phyloP scores from a whole-genome alignment of 257 asterid genomes.

The Plantago ovata region DNA sequence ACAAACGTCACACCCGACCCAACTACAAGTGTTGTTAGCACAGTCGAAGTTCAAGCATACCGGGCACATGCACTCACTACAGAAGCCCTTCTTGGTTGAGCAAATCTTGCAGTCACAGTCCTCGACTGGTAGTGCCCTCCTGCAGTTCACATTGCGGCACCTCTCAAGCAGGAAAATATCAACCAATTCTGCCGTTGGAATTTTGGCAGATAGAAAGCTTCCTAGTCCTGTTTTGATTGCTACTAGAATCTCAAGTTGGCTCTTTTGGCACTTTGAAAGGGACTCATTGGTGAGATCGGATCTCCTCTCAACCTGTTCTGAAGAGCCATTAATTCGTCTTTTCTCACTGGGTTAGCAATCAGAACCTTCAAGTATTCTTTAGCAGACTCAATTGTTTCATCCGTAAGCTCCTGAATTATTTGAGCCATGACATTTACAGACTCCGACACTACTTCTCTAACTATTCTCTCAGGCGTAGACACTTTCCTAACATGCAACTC shows the following conservation, averaged over 20 bases:
- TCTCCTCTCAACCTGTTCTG: conserved; percentile 73
- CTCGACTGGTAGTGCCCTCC: conserved; percentile 65
- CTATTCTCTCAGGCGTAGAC: conserved; percentile 65
- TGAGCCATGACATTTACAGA: conserved; percentile 64
- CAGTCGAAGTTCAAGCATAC: conserved; percentile 83
- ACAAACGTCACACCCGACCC: conserved; percentile 94
- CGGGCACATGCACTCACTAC: conserved; percentile 94
- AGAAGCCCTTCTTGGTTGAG: conserved; percentile 71
- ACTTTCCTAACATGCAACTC: conserved; percentile 39
- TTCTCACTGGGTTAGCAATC: conserved; percentile 48
- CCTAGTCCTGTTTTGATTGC: conserved; percentile 66
- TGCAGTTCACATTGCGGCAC: conserved; percentile 75
- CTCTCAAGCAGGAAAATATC: conserved; percentile 74
- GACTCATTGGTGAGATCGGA: conserved; percentile 69
- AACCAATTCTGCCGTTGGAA: conserved; percentile 53
- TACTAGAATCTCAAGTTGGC: conserved; percentile 68
- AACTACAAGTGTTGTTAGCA: conserved; percentile 81
- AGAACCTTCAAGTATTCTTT: conserved; percentile 58
- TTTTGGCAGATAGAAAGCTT: conserved; percentile 47
- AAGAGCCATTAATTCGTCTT: conserved; percentile 49
- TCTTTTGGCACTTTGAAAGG: conserved; percentile 67
- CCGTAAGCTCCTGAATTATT: conserved; percentile 64
- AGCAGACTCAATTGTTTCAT: conserved; percentile 57
- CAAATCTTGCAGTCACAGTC: conserved; percentile 90
- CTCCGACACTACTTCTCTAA: conserved; percentile 66